Evolutionary conservation across 768 basidiomycete species (phyloP), one percentile per base, ranked within the genome.

Genomic region (Crassisporium funariophilum): DNA sequence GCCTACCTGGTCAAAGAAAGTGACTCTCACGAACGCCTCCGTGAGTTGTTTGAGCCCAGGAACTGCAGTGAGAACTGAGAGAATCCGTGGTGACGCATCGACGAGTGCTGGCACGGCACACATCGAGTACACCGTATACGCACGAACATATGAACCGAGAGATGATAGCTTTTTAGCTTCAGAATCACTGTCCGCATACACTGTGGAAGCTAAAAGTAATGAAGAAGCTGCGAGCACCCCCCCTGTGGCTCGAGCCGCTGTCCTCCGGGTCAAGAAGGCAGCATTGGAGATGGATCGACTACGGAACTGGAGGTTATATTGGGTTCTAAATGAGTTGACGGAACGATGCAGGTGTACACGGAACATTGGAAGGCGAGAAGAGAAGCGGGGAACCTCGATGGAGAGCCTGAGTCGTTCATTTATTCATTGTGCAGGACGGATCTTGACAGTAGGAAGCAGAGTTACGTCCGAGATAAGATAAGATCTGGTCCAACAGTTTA

Each of bases 1-100:
- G 52, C 76, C 22, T 52, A 86, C 88, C 70, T 95, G 93, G 36
- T 80, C 76, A 58, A 93, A 95, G 71, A 97, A 95, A 0, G 93
- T 95, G 8, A 74, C 66, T 33, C 89, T 75, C 4, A 95, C 86
- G 44, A 89, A 60, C 1, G 71, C 71, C 58, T 91, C 83, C 1
- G 86, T 83, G 31, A 91, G 56, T 44, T 78, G 71, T 47, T 74
- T 79, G 0, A 94, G 37, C 1, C 86, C 76, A n/a, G 86, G 78
- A 1, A 83, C 66, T 33, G 73, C 69, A 4, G 74, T 64, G 12
- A 85, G 57, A 2, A 70, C 56, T 10, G 77, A 66, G 34, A 97
- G 72, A 19, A 94, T 66, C 36, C 66, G 63, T 0, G 91, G 91
- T 1, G 91, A 81, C 47, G 79, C 67, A 57, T 95, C 88, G 21